A percentile compares a stretch with the other conserved stretches of the same genome.
phyloP scores from a whole-genome alignment of 2,329 filamentous ascomycete species.

The Pseudogymnoascus sp. region DNA sequence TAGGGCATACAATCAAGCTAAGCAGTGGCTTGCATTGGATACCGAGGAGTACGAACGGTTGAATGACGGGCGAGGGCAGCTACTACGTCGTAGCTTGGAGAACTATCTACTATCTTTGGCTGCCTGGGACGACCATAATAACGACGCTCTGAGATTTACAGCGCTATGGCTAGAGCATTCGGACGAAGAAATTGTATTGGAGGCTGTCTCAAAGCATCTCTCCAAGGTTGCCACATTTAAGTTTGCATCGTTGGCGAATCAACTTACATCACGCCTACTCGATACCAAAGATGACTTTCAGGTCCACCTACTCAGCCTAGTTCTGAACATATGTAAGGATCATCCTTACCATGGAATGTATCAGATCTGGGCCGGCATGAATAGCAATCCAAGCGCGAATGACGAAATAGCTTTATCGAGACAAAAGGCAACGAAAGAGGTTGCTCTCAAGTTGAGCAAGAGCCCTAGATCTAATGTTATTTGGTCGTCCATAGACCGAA shows the following conservation, averaged over 20 bases:
- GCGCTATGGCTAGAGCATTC: conserved; percentile 89
- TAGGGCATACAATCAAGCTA: conserved; percentile 61
- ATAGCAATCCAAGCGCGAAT: conserved; percentile 57
- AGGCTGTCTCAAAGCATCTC: conserved; percentile 63
- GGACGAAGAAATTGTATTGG: conserved; percentile 66
- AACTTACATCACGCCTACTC: conserved; percentile 86
- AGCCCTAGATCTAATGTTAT: conserved; percentile 37
- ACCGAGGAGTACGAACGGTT: conserved; percentile 77
- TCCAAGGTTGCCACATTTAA: conserved; percentile 76
- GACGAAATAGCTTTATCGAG: conserved; percentile 70
- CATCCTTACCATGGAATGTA: conserved; percentile 98
- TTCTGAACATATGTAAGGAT: conserved; percentile 78
- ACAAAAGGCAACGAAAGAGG: conserved; percentile 60
- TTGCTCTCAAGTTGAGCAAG: conserved; percentile 53
- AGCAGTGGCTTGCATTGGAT: conserved; percentile 84
- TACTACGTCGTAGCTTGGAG: conserved; percentile 80
- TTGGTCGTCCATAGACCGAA: conserved; percentile 66
- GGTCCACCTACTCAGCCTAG: conserved; percentile 59
- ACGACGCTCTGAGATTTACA: conserved; percentile 84
- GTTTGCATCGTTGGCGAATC: conserved; percentile 89
- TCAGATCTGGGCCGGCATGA: conserved; percentile 80
- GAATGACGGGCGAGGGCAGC: conserved; percentile 66
- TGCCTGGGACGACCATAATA: conserved; percentile 81
- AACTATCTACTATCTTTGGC: conserved; percentile 83
- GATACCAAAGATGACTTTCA: conserved; percentile 66